Evolutionary conservation across 2,329 filamentous ascomycete species (phyloP).

Genomic region (Penicillium sp.): DNA sequence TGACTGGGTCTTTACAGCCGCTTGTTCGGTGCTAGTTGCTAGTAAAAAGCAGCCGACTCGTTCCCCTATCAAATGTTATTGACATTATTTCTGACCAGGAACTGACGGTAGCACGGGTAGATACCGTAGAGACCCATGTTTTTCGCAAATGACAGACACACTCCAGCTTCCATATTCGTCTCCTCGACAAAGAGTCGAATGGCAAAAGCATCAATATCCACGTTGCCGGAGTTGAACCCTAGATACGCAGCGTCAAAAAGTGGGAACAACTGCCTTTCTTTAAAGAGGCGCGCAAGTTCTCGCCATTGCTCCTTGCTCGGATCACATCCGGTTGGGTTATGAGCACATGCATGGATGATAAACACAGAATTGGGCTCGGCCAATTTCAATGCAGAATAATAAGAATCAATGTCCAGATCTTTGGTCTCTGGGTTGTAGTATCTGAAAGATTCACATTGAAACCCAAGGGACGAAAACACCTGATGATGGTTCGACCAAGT

Average conservation of each 20-base stretch:
- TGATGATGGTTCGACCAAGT: constrained; percentile 98
- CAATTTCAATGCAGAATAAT: constrained; percentile 11
- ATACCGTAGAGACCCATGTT: constrained; percentile 40
- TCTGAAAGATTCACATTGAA: constrained; percentile 57
- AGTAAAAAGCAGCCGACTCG: constrained; percentile 20
- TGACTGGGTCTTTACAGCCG: constrained; percentile 16
- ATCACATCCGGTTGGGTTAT: constrained; percentile 96
- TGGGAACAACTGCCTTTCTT: constrained; percentile 76
- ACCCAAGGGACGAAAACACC: constrained; percentile 83
- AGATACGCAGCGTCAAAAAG: constrained; percentile 51
- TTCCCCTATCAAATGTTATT: constrained; percentile 13
- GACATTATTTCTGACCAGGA: neutral
- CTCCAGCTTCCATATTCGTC: constrained; percentile 67
- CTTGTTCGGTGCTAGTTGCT: constrained; percentile 7
- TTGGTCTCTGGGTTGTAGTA: constrained; percentile 23
- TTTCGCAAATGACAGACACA: constrained; percentile 60
- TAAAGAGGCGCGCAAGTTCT: constrained; percentile 73
- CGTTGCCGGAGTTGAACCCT: constrained; percentile 28
- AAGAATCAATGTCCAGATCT: constrained; percentile 22
- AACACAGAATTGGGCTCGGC: constrained; percentile 16
- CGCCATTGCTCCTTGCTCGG: constrained; percentile 89
- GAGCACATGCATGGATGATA: constrained; percentile 79
- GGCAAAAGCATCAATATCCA: constrained; percentile 29
- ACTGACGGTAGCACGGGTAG: neutral
- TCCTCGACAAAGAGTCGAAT: constrained; percentile 45